Evolutionary conservation across 2,329 filamentous ascomycete species (phyloP), one percentile per base, ranked within the genome.

Genomic region (Nemania abortiva): DNA sequence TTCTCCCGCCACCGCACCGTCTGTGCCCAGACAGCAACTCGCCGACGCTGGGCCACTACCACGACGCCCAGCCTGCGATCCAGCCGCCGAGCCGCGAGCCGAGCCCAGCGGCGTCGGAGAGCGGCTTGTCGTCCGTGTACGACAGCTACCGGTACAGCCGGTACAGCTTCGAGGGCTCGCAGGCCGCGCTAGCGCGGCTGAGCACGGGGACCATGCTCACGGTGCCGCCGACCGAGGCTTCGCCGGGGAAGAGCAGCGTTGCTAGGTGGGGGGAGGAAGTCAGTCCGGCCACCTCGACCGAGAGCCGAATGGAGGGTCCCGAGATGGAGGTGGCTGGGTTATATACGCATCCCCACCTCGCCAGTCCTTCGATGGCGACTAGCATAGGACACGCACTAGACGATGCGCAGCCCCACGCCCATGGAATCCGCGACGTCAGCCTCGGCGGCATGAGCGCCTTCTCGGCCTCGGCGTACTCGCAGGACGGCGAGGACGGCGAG

Each of bases 51-150:
- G 73, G 71, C 4, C 49, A 47, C 7, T 29, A 31, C 50, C 22
- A 61, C 29, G 59, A 20, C 52, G 42, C 49, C 47, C 65, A 67
- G 37, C 29, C 64, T 37, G 3, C 62, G 29, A 66, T 55, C 66
- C 68, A 57, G 54, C 67, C 31, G 22, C 73, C 66, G 72, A 74
- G 65, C 64, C 76, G 1, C 68, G 63, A 22, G 29, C 72, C 37
- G n/a, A 71, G 72, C 31, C 64, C 61, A 1, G 65, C 55, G n/a
- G 39, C 31, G 3, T 77, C 77, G 13, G 77, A 78, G 55, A 65
- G 72, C 49, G 75, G 76, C 10, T 58, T 76, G 2, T 77, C 75
- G n/a, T 79, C 75, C 24, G 73, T 78, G 15, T 79, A 78, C 65
- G 77, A 77, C 37, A 75, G 73, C 70, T 77, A 77, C 56, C 69